Evolutionary conservation across 2,329 filamentous ascomycete genomes (phyloP).

Genomic region (Capronia coronata): DNA sequence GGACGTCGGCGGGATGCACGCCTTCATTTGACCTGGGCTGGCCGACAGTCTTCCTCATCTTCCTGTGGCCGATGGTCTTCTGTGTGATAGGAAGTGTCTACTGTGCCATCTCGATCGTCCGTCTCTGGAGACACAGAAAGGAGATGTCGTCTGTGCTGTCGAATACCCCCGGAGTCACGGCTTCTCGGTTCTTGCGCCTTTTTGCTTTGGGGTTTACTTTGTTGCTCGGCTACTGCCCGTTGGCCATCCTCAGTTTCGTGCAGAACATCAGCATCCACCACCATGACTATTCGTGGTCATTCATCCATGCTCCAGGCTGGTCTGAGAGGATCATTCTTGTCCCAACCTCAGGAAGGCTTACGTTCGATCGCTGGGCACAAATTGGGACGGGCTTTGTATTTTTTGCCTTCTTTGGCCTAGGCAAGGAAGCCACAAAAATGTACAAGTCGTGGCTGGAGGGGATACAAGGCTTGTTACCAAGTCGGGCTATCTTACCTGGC

Average conservation of each 20-base stretch:
- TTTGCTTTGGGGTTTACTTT: slow-evolving; percentile 47
- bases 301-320: slow-evolving; percentile 49
- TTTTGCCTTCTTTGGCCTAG: slow-evolving; percentile 61
- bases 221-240: slow-evolving; percentile 49
- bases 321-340: slow-evolving; percentile 42
- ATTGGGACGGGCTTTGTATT: slow-evolving; percentile 49
- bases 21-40: slow-evolving; percentile 51
- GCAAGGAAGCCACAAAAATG: slow-evolving; percentile 52
- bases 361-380: slow-evolving; percentile 54
- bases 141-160: slow-evolving; percentile 53
- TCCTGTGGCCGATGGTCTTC: slow-evolving; percentile 52
- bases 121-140: slow-evolving; percentile 55
- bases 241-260: slow-evolving; percentile 48
- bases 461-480: slow-evolving; percentile 22
- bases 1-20: slow-evolving; percentile 39
- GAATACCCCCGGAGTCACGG: slow-evolving; percentile 50
- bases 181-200: slow-evolving; percentile 30
- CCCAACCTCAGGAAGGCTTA: slow-evolving; percentile 40
- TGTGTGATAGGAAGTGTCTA: slow-evolving; percentile 50
- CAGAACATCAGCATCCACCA: slow-evolving; percentile 37
- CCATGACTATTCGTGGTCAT: slow-evolving; percentile 48
- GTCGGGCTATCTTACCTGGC: background rate
- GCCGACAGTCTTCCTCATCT: slow-evolving; percentile 49
- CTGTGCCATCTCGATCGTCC: slow-evolving; percentile 55
- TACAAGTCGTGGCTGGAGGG: slow-evolving; percentile 43